Percentiles rank a stretch among this genome's conserved stretches.
These are phyloP conservation scores for Nitzschia sp. DNA, from an alignment of 108 stramenopile species.

Conservation along the genomic window DNA sequence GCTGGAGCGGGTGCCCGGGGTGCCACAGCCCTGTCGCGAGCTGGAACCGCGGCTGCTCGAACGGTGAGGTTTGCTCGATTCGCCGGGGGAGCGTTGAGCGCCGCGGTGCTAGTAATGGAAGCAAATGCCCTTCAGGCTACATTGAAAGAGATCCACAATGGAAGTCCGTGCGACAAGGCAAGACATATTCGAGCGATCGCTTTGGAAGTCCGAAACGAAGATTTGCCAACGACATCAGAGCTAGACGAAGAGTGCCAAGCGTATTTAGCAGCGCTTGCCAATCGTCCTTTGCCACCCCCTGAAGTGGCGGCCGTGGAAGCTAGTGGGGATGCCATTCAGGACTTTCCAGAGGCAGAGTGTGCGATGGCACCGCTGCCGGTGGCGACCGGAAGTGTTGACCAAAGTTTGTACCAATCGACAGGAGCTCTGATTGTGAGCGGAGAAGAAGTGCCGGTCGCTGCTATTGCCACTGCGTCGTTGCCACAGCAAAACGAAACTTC, in stretches of 20 bases:
- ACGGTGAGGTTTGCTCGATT: slow-evolving; percentile 49
- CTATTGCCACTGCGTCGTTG: not conserved
- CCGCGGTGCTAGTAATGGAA: slow-evolving; percentile 46
- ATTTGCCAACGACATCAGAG: slow-evolving; percentile 35
- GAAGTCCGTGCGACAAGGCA: slow-evolving; percentile 53
- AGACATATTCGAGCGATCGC: slow-evolving; percentile 21
- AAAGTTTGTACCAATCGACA: not conserved
- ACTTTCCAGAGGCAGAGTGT: slow-evolving; percentile 23
- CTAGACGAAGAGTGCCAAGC: slow-evolving; percentile 46
- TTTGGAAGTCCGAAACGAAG: slow-evolving; percentile 12
- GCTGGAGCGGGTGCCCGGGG: slow-evolving; percentile 18
- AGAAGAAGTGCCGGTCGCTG: not conserved
- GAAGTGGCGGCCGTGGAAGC: slow-evolving; percentile 17
- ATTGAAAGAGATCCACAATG: slow-evolving; percentile 32
- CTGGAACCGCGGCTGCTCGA: slow-evolving; percentile 41
- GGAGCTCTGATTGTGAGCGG: not conserved
- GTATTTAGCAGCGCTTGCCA: slow-evolving; percentile 33
- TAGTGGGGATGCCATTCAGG: not conserved
- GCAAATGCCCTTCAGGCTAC: slow-evolving; percentile 43
- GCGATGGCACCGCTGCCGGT: not conserved
- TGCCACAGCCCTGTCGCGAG: slow-evolving; percentile 25
- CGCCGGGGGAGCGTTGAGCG: slow-evolving; percentile 49
- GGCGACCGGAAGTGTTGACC: not conserved
- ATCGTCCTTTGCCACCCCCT: slow-evolving; percentile 15
- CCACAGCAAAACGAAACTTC: not conserved